Conservation (phyloP, 495 filamentous ascomycete genomes). For the Polyplosphaeria fusca region DNA sequence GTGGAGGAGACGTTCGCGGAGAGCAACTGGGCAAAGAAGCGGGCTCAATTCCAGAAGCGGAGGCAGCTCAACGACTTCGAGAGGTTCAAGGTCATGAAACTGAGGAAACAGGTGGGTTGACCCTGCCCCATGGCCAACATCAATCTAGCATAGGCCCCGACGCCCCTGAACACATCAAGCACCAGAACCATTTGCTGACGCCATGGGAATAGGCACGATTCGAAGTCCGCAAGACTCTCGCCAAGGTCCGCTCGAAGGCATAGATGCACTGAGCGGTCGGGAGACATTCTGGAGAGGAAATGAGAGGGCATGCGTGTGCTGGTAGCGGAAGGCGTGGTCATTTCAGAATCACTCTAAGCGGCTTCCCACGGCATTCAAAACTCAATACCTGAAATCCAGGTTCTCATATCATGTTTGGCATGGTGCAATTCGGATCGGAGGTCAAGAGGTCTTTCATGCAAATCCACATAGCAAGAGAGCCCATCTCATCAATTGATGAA, state of each 20-base stretch:
- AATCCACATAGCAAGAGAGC: constrained; percentile 27
- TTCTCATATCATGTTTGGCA: constrained; percentile 21
- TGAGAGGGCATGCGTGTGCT: constrained; percentile 5
- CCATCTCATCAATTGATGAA: constrained; percentile 28
- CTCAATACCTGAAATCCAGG: constrained; percentile 19
- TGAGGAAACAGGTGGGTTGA: constrained; percentile 86
- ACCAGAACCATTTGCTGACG: background rate
- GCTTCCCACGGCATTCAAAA: constrained; percentile 31
- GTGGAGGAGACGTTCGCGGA: constrained; percentile 89
- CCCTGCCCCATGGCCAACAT: background rate
- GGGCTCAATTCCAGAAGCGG: constrained; percentile 76
- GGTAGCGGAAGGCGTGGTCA: constrained; percentile 18
- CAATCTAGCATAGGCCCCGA: too few relatives aligned
- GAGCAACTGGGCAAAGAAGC: constrained; percentile 86
- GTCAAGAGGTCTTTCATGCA: constrained; percentile 27
- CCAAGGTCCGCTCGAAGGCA: constrained; percentile 66
- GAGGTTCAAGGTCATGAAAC: constrained; percentile 96
- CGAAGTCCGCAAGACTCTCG: constrained; percentile 89
- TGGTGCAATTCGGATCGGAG: constrained; percentile 33
- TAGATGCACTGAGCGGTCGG: constrained; percentile 33
- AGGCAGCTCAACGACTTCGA: constrained; percentile 94
- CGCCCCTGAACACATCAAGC: too few relatives aligned
- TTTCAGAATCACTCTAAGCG: constrained; percentile 33
- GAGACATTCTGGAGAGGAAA: background rate
- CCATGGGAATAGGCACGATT: constrained; percentile 62